Percentiles rank a stretch among this genome's conserved stretches.
Evolutionary conservation across 148 eudicot genomes (phyloP).

Genomic region (Dysphania ambrosioides): DNA sequence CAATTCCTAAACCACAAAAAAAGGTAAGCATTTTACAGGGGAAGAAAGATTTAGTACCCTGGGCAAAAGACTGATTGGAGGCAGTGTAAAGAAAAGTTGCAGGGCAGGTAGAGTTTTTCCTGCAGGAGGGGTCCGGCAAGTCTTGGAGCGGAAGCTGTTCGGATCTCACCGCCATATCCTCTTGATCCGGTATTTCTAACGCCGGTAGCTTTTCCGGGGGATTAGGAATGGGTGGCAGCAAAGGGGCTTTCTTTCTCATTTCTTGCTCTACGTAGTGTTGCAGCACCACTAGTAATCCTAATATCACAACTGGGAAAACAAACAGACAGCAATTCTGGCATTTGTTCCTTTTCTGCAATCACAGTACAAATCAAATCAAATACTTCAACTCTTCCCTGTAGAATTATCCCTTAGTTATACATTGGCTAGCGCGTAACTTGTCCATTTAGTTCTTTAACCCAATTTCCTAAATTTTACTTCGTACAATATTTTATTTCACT

Average conservation of each 20-base stretch:
- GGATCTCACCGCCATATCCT: conserved; percentile 47
- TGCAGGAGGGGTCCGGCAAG: conserved; percentile 64
- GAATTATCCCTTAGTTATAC: too few species aligned
- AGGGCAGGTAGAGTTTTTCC: conserved; percentile 55
- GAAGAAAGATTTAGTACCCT: conserved; percentile 42
- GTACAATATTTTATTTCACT: too few species aligned
- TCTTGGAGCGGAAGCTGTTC: conserved; percentile 37
- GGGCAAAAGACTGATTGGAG: conserved; percentile 54
- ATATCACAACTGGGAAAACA: conserved; percentile 23
- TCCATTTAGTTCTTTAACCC: not conserved
- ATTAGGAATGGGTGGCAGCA: conserved; percentile 34
- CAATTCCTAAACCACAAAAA: not conserved
- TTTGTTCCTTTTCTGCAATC: conserved; percentile 32
- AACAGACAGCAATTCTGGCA: conserved; percentile 29
- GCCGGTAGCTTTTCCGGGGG: conserved; percentile 65
- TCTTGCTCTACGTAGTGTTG: not conserved
- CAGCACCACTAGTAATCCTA: conserved; percentile 14
- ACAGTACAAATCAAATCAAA: not conserved
- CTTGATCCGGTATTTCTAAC: conserved; percentile 46
- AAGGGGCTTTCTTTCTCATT: not conserved
- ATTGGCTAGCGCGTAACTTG: too few species aligned
- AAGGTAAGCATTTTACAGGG: too few species aligned
- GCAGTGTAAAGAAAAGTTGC: conserved; percentile 62
- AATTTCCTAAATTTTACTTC: not conserved
- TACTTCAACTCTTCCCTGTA: not conserved